phyloP scores from a whole-genome alignment of 805 yeast species.

The Kodamaea lidongshanica region DNA sequence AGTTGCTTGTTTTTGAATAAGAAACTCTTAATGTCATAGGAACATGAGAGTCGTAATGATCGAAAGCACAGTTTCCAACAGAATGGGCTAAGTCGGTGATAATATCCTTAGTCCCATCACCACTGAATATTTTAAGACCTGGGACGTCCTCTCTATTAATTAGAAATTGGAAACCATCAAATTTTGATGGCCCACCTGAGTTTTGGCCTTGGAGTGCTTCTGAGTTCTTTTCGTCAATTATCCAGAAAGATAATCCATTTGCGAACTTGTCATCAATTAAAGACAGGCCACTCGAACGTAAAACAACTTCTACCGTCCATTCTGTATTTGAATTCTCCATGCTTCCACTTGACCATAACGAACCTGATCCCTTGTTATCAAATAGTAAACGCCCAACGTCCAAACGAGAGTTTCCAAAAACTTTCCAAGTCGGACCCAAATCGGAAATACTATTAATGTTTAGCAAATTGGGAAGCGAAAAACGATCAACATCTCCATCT shows the following conservation, averaged over 20 bases:
- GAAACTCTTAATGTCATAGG: constrained; percentile 66
- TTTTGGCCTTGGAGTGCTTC: constrained; percentile 21
- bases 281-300: constrained; percentile 51
- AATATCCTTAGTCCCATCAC: constrained; percentile 46
- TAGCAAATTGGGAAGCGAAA: constrained; percentile 34
- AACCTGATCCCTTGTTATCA: constrained; percentile 30
- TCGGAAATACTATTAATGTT: constrained; percentile 17
- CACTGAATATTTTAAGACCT: constrained; percentile 52
- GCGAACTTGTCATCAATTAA: constrained; percentile 20
- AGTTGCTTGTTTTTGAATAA: constrained; percentile 39
- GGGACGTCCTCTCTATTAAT: constrained; percentile 47
- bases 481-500: constrained; percentile 16
- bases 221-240: constrained; percentile 29
- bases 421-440: constrained; percentile 25
- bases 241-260: constrained; percentile 60
- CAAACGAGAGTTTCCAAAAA: constrained; percentile 25
- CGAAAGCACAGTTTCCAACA: constrained; percentile 52
- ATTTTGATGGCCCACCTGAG: constrained; percentile 51
- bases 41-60: constrained; percentile 61
- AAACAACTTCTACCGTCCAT: constrained; percentile 57
- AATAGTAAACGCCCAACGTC: constrained; percentile 48
- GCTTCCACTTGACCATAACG: constrained; percentile 37
- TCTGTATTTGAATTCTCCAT: constrained; percentile 23
- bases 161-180: constrained; percentile 59
- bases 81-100: constrained; percentile 27